Evolutionary conservation across 768 basidiomycete genomes (phyloP).

Genomic region (Lactarius hengduanensis): DNA sequence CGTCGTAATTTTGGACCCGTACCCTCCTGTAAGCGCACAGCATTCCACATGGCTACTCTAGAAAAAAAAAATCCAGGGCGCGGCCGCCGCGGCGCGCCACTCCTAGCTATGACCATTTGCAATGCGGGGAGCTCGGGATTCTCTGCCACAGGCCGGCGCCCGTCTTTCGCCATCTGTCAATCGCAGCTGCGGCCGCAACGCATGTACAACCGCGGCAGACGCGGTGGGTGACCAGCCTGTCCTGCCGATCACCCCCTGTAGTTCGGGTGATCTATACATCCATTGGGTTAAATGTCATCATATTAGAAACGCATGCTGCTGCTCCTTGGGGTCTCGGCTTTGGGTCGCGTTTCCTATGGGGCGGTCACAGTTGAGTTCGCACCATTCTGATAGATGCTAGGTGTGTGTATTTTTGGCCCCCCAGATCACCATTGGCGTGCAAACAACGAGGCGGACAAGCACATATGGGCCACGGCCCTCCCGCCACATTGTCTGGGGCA

Average conservation of each 20-base stretch:
- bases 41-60: background rate
- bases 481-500: background rate
- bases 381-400: background rate
- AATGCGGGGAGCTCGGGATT: background rate
- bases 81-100: too few relatives aligned
- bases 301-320: background rate
- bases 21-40: too few relatives aligned
- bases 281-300: background rate
- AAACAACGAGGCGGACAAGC: background rate
- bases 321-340: background rate
- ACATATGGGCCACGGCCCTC: background rate
- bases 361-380: background rate
- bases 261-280: background rate
- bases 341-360: background rate
- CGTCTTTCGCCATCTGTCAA: too few relatives aligned
- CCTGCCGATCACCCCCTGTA: background rate
- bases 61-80: too few relatives aligned
- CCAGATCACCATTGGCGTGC: background rate
- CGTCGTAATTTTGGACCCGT: background rate
- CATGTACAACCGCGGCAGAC: too few relatives aligned
- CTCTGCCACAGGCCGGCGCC: background rate
- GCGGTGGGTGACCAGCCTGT: background rate
- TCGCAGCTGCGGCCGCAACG: too few relatives aligned
- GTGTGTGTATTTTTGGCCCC: background rate
- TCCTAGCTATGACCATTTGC: too few relatives aligned